Percentiles rank a stretch among this genome's conserved stretches.
Evolutionary conservation across 768 basidiomycete species (phyloP).

Genomic region (Psilocybe cubensis): DNA sequence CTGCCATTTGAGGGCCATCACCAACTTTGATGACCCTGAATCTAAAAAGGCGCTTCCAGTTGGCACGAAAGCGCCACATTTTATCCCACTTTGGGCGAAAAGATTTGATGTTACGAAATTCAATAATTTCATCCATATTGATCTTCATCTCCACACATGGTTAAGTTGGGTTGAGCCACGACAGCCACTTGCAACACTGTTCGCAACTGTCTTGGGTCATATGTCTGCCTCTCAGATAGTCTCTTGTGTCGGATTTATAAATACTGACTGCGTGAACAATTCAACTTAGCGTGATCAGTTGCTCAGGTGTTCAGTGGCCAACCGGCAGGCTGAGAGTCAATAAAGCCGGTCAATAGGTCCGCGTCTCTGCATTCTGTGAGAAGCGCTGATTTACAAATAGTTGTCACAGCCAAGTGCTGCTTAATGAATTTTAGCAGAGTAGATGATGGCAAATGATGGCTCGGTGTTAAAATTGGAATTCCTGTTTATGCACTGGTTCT

Average conservation of each 20-base stretch:
- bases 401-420: constrained; percentile 5
- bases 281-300: constrained; percentile 5
- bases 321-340: constrained; percentile 9
- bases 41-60: constrained; percentile 12
- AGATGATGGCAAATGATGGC: not conserved
- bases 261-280: not conserved
- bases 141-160: constrained; percentile 5
- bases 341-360: constrained; percentile 14
- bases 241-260: not conserved
- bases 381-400: not conserved
- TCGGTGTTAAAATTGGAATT: not conserved
- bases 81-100: constrained; percentile 7
- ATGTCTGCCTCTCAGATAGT: constrained; percentile 1
- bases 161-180: not conserved
- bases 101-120: constrained; percentile 2
- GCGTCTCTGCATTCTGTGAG: constrained; percentile 6
- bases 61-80: constrained; percentile 20
- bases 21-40: constrained; percentile 7
- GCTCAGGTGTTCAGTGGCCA: constrained; percentile 16
- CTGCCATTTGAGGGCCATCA: constrained; percentile 4
- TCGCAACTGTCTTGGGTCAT: not conserved
- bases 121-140: constrained; percentile 1
- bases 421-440: constrained; percentile 12
- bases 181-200: not conserved
- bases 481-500: not conserved